Evolutionary conservation across 2,329 filamentous ascomycete species (phyloP).

Genomic region (Fusarium luffae): DNA sequence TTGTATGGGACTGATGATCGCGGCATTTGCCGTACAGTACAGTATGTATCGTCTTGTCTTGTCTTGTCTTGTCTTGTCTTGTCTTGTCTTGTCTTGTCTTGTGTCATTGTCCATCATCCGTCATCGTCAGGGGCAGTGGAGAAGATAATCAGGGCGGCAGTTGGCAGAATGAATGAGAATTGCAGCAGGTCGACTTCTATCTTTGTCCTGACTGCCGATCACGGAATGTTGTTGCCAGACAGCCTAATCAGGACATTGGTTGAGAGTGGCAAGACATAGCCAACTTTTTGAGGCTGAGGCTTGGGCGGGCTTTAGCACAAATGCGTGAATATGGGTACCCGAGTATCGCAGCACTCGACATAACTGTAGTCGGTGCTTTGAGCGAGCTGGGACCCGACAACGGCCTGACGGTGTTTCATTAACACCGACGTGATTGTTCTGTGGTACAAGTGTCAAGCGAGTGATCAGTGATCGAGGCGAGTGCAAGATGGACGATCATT

Average conservation of each 20-base stretch:
- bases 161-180: conserved; percentile 4
- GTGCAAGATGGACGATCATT: conserved; percentile 19
- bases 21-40: conserved; percentile 15
- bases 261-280: conserved; percentile 30
- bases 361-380: conserved; percentile 6
- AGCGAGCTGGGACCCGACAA: neutral
- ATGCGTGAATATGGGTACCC: conserved; percentile 3
- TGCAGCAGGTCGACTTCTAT: conserved; percentile 28
- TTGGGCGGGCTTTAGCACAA: conserved; percentile 2
- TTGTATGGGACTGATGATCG: conserved; percentile 9
- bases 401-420: conserved; percentile 27
- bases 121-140: conserved; percentile 43
- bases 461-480: neutral
- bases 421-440: conserved; percentile 7
- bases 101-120: conserved; percentile 22
- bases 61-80: neutral
- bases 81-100: neutral
- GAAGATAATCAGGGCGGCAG: conserved; percentile 40
- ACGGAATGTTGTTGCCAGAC: conserved; percentile 6
- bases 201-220: conserved; percentile 34
- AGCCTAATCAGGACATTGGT: conserved; percentile 3
- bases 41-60: neutral
- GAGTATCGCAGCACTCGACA: conserved; percentile 9
- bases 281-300: conserved; percentile 30
- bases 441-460: conserved; percentile 1